A percentile compares a stretch with the other conserved stretches of the same genome.
Evolutionary conservation across 1,284 basidiomycete genomes (phyloP).

Genomic region (Rhodotorula sp.): DNA sequence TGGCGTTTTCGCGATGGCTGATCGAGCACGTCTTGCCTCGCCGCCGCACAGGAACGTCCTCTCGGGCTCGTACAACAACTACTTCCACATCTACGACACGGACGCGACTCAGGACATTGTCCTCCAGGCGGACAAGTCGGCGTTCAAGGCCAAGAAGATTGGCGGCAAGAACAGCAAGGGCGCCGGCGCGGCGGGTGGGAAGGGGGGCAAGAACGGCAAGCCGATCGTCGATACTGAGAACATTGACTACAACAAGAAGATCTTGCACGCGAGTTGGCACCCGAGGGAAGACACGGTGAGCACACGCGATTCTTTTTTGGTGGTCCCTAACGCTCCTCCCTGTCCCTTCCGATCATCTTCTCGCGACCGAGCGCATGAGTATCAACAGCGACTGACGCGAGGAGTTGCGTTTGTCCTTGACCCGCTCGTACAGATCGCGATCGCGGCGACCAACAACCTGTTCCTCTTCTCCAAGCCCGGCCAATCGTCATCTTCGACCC

Average conservation of each 20-base stretch:
- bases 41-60: slow-evolving; percentile 69
- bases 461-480: slow-evolving; percentile 45
- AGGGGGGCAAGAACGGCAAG: slow-evolving; percentile 56
- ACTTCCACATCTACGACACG: slow-evolving; percentile 98
- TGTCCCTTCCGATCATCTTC: slow-evolving; percentile 59
- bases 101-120: slow-evolving; percentile 88
- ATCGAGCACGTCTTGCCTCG: too few species aligned
- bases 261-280: slow-evolving; percentile 54
- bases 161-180: slow-evolving; percentile 56
- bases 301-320: not conserved
- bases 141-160: slow-evolving; percentile 99
- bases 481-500: slow-evolving; percentile 2
- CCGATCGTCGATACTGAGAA: slow-evolving; percentile 86
- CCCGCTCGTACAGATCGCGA: slow-evolving; percentile 74
- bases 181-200: slow-evolving; percentile 63
- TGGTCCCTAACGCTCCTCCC: slow-evolving; percentile 61
- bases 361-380: slow-evolving; percentile 45
- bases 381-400: not conserved
- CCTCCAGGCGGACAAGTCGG: slow-evolving; percentile 97
- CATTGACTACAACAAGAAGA: slow-evolving; percentile 99
- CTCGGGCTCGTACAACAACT: slow-evolving; percentile 99
- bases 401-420: not conserved
- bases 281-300: slow-evolving; percentile 9
- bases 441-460: slow-evolving; percentile 53
- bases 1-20: too few species aligned